A percentile compares a stretch with the other conserved stretches of the same genome.
These are phyloP conservation scores for Pyrus pyrifolia DNA, from an alignment of 306 rosid genomes.

Conservation along the genomic window DNA sequence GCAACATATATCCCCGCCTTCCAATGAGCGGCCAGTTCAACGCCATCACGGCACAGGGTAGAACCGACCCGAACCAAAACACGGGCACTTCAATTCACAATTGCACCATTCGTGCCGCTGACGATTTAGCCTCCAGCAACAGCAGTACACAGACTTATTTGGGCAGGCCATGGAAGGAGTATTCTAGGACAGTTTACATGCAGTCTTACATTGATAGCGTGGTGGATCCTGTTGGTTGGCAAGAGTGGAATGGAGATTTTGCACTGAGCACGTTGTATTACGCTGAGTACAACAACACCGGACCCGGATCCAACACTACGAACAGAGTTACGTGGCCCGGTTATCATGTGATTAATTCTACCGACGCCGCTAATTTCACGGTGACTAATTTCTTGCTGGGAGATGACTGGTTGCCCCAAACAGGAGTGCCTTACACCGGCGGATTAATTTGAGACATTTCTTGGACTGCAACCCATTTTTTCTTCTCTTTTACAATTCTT, in stretches of 20 bases:
- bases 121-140: slow-evolving; percentile 36
- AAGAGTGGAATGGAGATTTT: slow-evolving; percentile 69
- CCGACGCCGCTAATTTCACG: slow-evolving; percentile 58
- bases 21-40: slow-evolving; percentile 81
- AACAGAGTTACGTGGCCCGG: slow-evolving; percentile 55
- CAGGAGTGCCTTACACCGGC: slow-evolving; percentile 57
- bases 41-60: slow-evolving; percentile 85
- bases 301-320: slow-evolving; percentile 48
- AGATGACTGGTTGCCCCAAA: slow-evolving; percentile 59
- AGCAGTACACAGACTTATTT: slow-evolving; percentile 35
- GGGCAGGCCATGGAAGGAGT: slow-evolving; percentile 91
- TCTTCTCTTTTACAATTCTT: neutral
- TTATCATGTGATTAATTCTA: slow-evolving; percentile 43
- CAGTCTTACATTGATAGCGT: slow-evolving; percentile 46
- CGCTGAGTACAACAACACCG: slow-evolving; percentile 64
- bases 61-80: slow-evolving; percentile 76
- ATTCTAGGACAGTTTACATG: slow-evolving; percentile 71
- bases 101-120: slow-evolving; percentile 52
- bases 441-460: slow-evolving; percentile 15
- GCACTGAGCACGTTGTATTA: slow-evolving; percentile 68
- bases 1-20: slow-evolving; percentile 74
- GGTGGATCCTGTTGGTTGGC: slow-evolving; percentile 57
- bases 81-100: slow-evolving; percentile 72
- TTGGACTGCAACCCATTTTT: neutral
- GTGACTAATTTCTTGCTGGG: slow-evolving; percentile 45